Conservation (phyloP, 2,329 filamentous ascomycete species). For the Fusarium sp. region DNA sequence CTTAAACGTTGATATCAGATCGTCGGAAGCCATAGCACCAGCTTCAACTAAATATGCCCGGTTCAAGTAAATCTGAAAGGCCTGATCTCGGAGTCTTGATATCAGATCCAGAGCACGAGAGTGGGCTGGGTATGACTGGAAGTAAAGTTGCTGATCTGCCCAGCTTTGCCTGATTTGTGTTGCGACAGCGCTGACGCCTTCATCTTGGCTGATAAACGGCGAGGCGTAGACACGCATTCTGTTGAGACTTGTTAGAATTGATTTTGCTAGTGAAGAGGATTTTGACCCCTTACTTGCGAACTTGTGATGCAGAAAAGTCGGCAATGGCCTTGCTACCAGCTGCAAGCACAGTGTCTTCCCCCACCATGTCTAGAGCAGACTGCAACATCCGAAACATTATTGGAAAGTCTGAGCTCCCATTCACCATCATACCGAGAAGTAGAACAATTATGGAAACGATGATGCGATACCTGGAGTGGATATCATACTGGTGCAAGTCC, state of each 20-base stretch:
- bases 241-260: conserved; percentile 56
- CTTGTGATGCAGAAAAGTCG: conserved; percentile 33
- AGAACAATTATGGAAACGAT: conserved; percentile 39
- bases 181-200: conserved; percentile 29
- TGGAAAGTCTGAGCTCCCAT: conserved; percentile 41
- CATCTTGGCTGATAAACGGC: conserved; percentile 34
- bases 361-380: conserved; percentile 36
- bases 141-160: conserved; percentile 67
- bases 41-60: conserved; percentile 7
- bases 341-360: conserved; percentile 23
- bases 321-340: conserved; percentile 19
- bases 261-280: conserved; percentile 44
- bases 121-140: conserved; percentile 18
- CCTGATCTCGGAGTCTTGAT: conserved; percentile 21
- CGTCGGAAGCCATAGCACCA: conserved; percentile 75
- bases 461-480: conserved; percentile 25
- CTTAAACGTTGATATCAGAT: conserved; percentile 35
- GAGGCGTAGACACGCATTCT: conserved; percentile 42
- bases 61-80: conserved; percentile 26
- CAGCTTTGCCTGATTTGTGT: conserved; percentile 23
- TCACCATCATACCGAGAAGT: conserved; percentile 42
- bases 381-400: conserved; percentile 43
- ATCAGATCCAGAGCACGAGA: conserved; percentile 12
- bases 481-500: conserved; percentile 18
- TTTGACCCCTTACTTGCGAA: conserved; percentile 32